Conservation (phyloP, 306 rosid genomes). For the Hippophae gyantsensis region DNA sequence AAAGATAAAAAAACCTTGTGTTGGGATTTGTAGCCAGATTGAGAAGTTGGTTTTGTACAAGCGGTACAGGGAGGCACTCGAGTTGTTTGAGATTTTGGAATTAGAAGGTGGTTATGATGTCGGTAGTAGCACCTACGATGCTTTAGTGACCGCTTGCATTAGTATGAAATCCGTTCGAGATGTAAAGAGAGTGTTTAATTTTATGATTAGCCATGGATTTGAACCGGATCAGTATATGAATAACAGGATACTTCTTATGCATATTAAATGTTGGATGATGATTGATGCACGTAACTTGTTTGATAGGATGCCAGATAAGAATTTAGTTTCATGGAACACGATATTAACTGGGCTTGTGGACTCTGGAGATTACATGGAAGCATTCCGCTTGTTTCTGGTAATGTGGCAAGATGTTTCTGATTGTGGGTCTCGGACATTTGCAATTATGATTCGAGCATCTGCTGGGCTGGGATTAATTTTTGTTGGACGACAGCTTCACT, state of each 20-base stretch:
- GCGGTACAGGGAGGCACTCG: conserved; percentile 54
- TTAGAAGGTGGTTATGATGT: conserved; percentile 36
- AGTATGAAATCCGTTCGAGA: conserved; percentile 53
- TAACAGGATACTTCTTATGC: conserved; percentile 69
- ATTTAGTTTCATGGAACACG: conserved; percentile 52
- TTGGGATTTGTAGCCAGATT: conserved; percentile 53
- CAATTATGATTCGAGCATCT: conserved; percentile 55
- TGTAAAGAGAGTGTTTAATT: conserved; percentile 56
- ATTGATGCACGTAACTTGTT: conserved; percentile 55
- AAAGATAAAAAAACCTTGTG: conserved; percentile 24
- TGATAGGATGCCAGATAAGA: conserved; percentile 49
- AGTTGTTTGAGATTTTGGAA: conserved; percentile 77
- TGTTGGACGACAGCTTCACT: conserved; percentile 62
- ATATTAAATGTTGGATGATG: conserved; percentile 65
- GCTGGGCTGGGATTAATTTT: conserved; percentile 51
- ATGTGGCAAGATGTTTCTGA: conserved; percentile 62
- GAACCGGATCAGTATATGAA: conserved; percentile 56
- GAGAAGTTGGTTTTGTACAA: conserved; percentile 59
- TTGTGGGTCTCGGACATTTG: conserved; percentile 44
- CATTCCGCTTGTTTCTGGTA: conserved; percentile 37
- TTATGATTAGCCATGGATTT: conserved; percentile 45
- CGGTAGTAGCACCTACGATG: conserved; percentile 49
- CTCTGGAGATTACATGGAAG: conserved; percentile 52
- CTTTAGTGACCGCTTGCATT: conserved; percentile 63
- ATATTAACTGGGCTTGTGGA: conserved; percentile 58